Evolutionary conservation across 306 rosid species (phyloP).

Genomic region (Corylus heterophylla): DNA sequence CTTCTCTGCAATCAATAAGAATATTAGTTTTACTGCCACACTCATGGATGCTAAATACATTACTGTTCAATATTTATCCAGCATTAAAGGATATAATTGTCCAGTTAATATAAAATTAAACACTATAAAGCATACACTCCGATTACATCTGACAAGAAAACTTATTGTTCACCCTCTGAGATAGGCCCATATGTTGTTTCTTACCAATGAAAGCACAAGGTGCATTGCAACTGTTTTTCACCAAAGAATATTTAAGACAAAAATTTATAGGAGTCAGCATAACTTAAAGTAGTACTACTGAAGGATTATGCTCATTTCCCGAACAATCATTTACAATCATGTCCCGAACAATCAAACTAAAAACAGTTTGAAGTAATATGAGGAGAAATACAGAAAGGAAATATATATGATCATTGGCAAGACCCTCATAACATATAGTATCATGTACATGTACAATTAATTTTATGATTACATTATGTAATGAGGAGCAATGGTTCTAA

Average conservation of each 20-base stretch:
- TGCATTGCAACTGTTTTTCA: background rate
- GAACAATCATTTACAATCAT: background rate
- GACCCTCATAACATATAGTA: background rate
- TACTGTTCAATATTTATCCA: background rate
- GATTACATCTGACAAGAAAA: background rate
- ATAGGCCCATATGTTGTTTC: background rate
- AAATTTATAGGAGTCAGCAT: background rate
- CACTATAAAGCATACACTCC: background rate
- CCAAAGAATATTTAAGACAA: background rate
- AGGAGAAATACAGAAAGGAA: background rate
- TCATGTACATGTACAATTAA: background rate
- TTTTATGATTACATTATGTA: background rate
- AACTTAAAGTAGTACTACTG: background rate
- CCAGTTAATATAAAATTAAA: background rate
- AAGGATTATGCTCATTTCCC: background rate
- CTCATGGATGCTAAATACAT: background rate
- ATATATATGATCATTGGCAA: background rate
- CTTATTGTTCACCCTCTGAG: background rate
- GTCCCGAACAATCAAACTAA: background rate
- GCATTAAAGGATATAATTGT: background rate
- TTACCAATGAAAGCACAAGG: background rate
- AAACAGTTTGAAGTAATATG: background rate
- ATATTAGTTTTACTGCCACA: background rate
- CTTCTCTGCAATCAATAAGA: conserved; percentile 71
- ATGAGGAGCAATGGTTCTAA: background rate